Evolutionary conservation across 2,329 filamentous ascomycete species (phyloP), one percentile per base, ranked within the genome.

Genomic region (Pseudocercospora vitis): DNA sequence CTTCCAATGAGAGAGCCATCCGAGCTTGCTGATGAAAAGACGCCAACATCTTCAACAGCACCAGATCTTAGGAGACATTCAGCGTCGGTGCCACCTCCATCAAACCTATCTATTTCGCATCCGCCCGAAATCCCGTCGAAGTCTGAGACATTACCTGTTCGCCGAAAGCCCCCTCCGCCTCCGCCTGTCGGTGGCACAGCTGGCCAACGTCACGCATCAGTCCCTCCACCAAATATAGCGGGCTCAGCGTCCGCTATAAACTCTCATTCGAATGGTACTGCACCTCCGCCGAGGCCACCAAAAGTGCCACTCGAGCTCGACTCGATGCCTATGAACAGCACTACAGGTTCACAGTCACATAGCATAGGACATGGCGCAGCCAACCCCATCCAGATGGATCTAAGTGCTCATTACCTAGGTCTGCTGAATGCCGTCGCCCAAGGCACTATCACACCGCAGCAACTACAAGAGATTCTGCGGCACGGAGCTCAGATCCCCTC

Each of bases 361-460:
- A n/a, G 2, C n/a, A 19, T 19, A 3, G 23, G 37, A 23, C 37
- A 40, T 1, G 23, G 7, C 18, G 18, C 18, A 3, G 18, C 23
- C 37, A 40, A 19, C 6, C 37, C 37, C 2, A 40, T 40, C 8
- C 37, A 40, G 12, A 24, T 8, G 9, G 42, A 55, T 12, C 47
- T 40, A 21, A 46, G 40, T 40, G 42, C 45, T 7, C 48, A 55
- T 16, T 55, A 60, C 31, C 52, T 60, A 2, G 44, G 42, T 4
- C 42, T 60, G 16, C 47, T 60, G 23, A 53, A 54, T 33, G 50
- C 52, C 11, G 55, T 60, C 4, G 55, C 58, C 2, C 48, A 53
- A 33, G 55, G 58, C 14, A 46, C 48, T 7, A 47, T 60, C 9
- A 53, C 29, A 12, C 58, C 52, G 4, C 58, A 56, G 31, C 52